These are phyloP conservation scores for Leptographium galeiforme DNA, from an alignment of 2,329 filamentous ascomycete genomes.

Conservation along the genomic window DNA sequence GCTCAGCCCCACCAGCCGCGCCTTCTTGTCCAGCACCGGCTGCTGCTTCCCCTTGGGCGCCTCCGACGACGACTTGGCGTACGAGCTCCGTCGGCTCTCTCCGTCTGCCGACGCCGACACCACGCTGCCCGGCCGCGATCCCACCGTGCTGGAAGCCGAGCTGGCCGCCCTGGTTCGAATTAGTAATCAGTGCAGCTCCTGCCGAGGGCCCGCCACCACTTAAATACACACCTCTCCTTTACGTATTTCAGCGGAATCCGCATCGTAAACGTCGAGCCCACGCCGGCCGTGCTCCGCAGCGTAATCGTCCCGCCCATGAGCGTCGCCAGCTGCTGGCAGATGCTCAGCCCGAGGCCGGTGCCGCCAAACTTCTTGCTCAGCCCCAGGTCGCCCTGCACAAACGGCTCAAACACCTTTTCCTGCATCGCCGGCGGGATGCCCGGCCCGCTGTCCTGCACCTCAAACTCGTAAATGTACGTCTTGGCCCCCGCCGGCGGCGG, in stretches of 20 bases:
- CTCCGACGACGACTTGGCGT: slow-evolving; percentile 12
- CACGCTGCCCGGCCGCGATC: slow-evolving; percentile 35
- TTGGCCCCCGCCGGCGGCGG: slow-evolving; percentile 49
- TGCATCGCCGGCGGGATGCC: slow-evolving; percentile 71
- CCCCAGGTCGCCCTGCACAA: slow-evolving; percentile 83
- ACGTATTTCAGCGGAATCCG: slow-evolving; percentile 68
- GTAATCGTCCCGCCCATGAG: slow-evolving; percentile 71
- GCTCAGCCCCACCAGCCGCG: slow-evolving; percentile 69
- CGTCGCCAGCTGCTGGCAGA: slow-evolving; percentile 72
- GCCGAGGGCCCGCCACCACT: not conserved
- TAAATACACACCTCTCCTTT: slow-evolving; percentile 41
- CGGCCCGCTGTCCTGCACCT: slow-evolving; percentile 77
- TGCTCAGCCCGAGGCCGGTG: slow-evolving; percentile 76
- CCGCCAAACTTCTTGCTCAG: slow-evolving; percentile 84
- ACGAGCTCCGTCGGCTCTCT: slow-evolving; percentile 19
- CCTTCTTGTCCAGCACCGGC: slow-evolving; percentile 47
- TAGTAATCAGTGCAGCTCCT: not conserved
- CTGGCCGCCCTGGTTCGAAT: slow-evolving; percentile 31
- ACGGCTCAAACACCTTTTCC: slow-evolving; percentile 80
- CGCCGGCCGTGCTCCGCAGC: slow-evolving; percentile 56
- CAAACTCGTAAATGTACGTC: slow-evolving; percentile 69
- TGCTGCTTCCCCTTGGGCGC: slow-evolving; percentile 16
- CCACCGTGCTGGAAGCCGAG: slow-evolving; percentile 39
- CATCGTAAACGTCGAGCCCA: slow-evolving; percentile 72
- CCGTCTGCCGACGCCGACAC: slow-evolving; percentile 26